phyloP scores from a whole-genome alignment of 2,329 filamentous ascomycete genomes.

The Penicillium sp. region DNA sequence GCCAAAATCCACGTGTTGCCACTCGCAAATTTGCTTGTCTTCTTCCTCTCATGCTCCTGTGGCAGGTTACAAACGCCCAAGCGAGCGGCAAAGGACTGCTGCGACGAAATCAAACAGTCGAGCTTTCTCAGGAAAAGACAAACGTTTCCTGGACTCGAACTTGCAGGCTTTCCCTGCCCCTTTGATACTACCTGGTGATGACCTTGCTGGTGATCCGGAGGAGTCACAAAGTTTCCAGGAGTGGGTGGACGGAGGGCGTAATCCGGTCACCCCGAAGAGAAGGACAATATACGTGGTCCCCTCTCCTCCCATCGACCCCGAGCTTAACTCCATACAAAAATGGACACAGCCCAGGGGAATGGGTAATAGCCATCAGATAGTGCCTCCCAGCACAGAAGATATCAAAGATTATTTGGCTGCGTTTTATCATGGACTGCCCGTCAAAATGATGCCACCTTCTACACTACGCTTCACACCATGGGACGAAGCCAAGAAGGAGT shows the following conservation, averaged over 20 bases:
- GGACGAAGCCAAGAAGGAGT: conserved; percentile 31
- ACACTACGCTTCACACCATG: conserved; percentile 53
- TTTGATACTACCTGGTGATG: conserved; percentile 61
- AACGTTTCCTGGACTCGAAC: background rate
- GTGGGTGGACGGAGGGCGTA: conserved; percentile 54
- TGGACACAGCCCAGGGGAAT: conserved; percentile 43
- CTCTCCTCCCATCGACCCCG: conserved; percentile 44
- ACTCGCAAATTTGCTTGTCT: conserved; percentile 8
- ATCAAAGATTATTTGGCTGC: conserved; percentile 47
- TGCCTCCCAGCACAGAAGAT: conserved; percentile 26
- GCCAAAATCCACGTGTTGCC: conserved; percentile 1
- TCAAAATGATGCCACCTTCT: conserved; percentile 45
- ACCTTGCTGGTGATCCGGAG: conserved; percentile 56
- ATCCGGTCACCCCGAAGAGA: conserved; percentile 49
- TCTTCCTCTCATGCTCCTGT: conserved; percentile 38
- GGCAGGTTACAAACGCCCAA: conserved; percentile 35
- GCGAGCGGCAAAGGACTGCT: conserved; percentile 25
- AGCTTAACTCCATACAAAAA: conserved; percentile 41
- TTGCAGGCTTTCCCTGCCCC: conserved; percentile 56
- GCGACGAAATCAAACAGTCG: conserved; percentile 11
- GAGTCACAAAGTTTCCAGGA: conserved; percentile 55
- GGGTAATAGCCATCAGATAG: background rate
- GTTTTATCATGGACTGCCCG: conserved; percentile 58
- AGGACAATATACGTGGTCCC: conserved; percentile 58
- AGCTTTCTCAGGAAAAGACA: background rate